Base-by-base conservation (phyloP, 75 land plant genomes). In the Sequoia sempervirens region DNA sequence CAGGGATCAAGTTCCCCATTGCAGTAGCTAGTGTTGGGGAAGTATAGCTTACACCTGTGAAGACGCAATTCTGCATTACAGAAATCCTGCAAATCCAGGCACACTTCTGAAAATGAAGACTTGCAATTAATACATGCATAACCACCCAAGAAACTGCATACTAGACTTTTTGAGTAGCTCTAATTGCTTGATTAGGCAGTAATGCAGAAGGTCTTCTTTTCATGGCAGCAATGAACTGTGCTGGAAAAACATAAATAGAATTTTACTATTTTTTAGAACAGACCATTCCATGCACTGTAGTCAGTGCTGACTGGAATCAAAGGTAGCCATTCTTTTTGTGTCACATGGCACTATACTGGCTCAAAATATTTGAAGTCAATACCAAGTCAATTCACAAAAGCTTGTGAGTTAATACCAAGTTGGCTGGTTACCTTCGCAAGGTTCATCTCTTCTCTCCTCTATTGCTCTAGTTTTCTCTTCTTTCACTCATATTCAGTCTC, bases 11-110 rank as follows among this genome's bases (percentile, higher is more conserved):
- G 52, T 93, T 93, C 70, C 86, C 82, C 87, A 93, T 86, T n/a
- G 91, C 89, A 14, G 95, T 91, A 73, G 93, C 91, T 83, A 93
- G 89, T 15, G 86, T 86, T 18, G 92, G 91, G 69, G 91, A 89
- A 36, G 93, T 90, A 80, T 82, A 91, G 15, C 83, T 82, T 69
- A 94, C 85, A 14, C 95, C 96, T 53, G 87, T 76, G 56, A 87
- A 90, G 14, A 85, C 88, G 64, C 85, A 75, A 45, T 83, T 83
- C 85, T 93, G 93, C 47, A 87, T 83, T 17, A 74, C 73, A 85
- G 75, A 53, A 61, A 82, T 81, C n/a, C 85, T 84, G 84, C 86
- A 83, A 20, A 30, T 78, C 78, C 80, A n/a, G n/a, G 3, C 46
- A 78, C 47, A 45, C n/a, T 45, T 45, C 32, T 26, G 30, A 26